Evolutionary conservation across 495 filamentous ascomycete species (phyloP), one percentile per base, ranked within the genome.

Genomic region (Lindgomyces ingoldianus): DNA sequence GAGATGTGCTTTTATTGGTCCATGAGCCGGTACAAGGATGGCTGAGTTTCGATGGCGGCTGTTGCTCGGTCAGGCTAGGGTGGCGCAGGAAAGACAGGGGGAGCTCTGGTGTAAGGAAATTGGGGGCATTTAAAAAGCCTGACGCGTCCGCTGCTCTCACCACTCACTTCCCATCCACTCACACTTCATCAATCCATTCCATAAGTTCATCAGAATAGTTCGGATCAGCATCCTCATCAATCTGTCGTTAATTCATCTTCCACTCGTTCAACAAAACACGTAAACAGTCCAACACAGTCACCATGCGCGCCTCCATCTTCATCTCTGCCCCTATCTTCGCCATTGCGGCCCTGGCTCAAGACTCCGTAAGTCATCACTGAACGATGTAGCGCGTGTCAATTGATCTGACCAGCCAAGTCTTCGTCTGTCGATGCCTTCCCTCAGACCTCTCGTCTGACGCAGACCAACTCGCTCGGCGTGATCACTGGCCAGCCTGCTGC

Each of bases 391-490:
- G 6, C 3, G n/a, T 25, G 9, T 30, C 52, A 39, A 50, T 26
- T 51, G 44, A 57, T 55, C 24, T 22, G 24, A 46, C 19, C 48
- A 16, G 12, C 58, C 45, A 60, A 33, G n/a, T 36, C 60, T 44
- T 45, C 26, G 18, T 46, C 60, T 42, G 41, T 62, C 67, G 60
- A 63, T 52, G 59, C 42, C 56, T 80, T 81, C 77, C 77, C 77
- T 4, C 72, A 69, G 50, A 82, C 79, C 39, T 62, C 74, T 19
- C 81, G 73, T 67, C 73, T 81, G 41, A 78, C 75, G 30, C 44
- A 79, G 75, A 84, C 82, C 65, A 80, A 85, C 77, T 82, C 83
- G 48, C 72, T 76, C 26, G 81, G 83, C 65, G 82, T 84, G 25
- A 78, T 85, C 33, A 87, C 84, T 48, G 82, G 82, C 71, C 33